Conservation (phyloP, 176 grass and related monocot species). For the Carex scoparia region DNA sequence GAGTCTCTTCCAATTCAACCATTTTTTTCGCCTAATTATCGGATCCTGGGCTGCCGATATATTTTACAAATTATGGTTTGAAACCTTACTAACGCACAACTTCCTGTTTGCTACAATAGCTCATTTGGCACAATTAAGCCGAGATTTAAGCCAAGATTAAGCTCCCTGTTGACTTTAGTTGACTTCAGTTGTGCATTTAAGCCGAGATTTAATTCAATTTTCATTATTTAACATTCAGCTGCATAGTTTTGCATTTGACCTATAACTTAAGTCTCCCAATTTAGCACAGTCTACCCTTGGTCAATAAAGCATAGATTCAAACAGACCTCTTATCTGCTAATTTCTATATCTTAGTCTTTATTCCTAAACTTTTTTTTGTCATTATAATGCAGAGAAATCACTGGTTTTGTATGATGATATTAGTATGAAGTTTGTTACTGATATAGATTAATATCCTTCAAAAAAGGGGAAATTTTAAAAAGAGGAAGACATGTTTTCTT, state of each 20-base stretch:
- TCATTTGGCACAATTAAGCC: background rate
- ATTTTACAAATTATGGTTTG: background rate
- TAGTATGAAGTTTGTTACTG: background rate
- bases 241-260: background rate
- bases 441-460: background rate
- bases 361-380: background rate
- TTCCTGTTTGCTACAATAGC: background rate
- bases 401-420: background rate
- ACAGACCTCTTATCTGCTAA: background rate
- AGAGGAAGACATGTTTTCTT: conserved; percentile 73
- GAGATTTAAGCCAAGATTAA: no score
- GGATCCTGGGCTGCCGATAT: background rate
- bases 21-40: background rate
- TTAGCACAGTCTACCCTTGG: background rate
- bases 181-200: background rate
- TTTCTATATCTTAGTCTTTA: background rate
- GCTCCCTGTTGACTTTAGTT: background rate
- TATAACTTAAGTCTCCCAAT: background rate
- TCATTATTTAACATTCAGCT: background rate
- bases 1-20: background rate
- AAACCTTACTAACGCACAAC: background rate
- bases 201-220: background rate
- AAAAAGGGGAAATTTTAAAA: background rate
- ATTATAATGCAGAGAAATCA: background rate
- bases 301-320: background rate